Evolutionary conservation across 140 eudicot genomes (phyloP).

Genomic region (Ambrosia hybrid): DNA sequence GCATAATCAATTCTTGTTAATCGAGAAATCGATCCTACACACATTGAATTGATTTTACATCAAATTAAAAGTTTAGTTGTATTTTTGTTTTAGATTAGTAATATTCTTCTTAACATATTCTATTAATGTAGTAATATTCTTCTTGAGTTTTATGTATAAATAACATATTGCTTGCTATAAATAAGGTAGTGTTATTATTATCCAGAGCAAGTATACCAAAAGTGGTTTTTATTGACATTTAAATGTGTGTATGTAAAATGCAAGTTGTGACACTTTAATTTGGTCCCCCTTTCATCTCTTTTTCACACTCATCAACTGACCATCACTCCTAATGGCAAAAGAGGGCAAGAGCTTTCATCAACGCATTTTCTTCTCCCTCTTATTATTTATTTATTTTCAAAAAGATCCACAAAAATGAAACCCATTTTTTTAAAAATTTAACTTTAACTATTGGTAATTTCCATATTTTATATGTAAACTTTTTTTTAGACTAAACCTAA

Average conservation of each 20-base stretch:
- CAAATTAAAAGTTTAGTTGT: no score
- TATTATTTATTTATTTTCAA: not conserved
- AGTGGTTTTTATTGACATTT: conserved; percentile 34
- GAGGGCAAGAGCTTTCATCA: conserved; percentile 20
- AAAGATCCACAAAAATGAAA: not conserved
- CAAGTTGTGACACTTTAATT: conserved; percentile 27
- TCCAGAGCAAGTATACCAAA: conserved; percentile 29
- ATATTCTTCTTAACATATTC: no score
- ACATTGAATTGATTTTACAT: no score
- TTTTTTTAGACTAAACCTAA: no score
- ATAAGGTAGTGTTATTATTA: conserved; percentile 13
- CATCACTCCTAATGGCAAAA: conserved; percentile 34
- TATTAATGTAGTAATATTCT: not conserved
- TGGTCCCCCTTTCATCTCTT: conserved; percentile 36
- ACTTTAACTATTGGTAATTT: not conserved
- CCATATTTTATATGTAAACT: not conserved
- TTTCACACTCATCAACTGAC: conserved; percentile 35
- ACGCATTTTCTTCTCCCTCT: conserved; percentile 17
- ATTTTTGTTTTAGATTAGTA: no score
- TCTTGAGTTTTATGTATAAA: not conserved
- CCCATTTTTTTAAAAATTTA: no score
- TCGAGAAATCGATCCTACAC: no score
- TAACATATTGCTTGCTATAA: not conserved
- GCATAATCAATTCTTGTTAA: no score
- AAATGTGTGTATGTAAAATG: conserved; percentile 27